These are phyloP conservation scores for Erythrophleum fordii DNA, from an alignment of 306 rosid genomes.

Conservation along the genomic window DNA sequence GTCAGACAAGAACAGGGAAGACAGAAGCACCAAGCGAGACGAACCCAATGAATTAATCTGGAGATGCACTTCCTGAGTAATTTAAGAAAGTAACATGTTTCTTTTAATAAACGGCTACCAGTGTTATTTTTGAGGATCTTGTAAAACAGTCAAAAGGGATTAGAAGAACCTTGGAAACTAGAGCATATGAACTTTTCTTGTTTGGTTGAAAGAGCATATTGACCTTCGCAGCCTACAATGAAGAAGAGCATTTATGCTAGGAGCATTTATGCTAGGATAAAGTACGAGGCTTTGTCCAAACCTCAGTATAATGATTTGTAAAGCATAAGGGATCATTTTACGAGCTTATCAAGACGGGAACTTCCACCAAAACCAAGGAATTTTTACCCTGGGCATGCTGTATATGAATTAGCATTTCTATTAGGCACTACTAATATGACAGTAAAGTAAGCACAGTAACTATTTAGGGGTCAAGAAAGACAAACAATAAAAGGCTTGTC, in stretches of 20 bases:
- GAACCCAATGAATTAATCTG: background rate
- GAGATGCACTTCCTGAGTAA: background rate
- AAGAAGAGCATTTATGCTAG: background rate
- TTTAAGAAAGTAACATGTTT: background rate
- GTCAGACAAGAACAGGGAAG: conserved; percentile 1
- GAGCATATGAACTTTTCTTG: background rate
- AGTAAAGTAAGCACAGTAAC: background rate
- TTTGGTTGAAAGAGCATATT: background rate
- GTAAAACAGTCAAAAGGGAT: background rate
- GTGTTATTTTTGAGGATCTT: background rate
- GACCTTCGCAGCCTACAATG: background rate
- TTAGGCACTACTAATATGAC: background rate
- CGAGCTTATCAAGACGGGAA: background rate
- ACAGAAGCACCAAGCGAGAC: background rate
- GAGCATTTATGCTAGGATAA: background rate
- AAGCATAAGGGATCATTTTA: background rate
- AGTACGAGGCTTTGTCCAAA: background rate
- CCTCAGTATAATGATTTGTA: background rate
- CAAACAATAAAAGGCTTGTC: background rate
- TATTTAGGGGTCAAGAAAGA: background rate
- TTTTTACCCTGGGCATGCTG: background rate
- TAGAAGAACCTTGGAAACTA: background rate
- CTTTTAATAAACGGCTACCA: background rate
- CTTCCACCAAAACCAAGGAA: background rate
- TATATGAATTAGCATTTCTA: background rate